Percentiles rank a stretch among this genome's conserved stretches.
These are phyloP conservation scores for Colletotrichum sp. DNA, from an alignment of 2,329 filamentous ascomycete genomes.

Conservation along the genomic window DNA sequence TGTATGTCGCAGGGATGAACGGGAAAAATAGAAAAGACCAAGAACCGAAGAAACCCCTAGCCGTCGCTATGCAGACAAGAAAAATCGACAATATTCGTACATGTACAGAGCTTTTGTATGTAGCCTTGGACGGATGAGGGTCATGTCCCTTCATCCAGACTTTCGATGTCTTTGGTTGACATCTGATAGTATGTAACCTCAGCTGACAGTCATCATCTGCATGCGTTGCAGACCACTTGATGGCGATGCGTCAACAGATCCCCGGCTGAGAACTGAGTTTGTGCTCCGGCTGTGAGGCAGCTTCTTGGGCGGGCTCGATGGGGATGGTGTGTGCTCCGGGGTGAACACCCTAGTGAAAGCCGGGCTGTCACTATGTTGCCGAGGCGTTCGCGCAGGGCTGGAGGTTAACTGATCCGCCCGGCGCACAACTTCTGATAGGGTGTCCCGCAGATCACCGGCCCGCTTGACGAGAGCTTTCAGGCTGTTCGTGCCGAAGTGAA, in stretches of 20 bases:
- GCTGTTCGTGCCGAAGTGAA: conserved; percentile 73
- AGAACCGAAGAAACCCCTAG: conserved; percentile 6
- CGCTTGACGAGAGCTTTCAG: conserved; percentile 70
- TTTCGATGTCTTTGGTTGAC: neutral
- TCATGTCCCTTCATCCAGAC: neutral
- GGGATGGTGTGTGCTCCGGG: conserved; percentile 56
- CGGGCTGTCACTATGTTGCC: conserved; percentile 60
- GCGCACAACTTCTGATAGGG: conserved; percentile 64
- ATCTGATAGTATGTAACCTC: conserved; percentile 24
- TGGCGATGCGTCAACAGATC: conserved; percentile 59
- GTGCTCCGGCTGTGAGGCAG: conserved; percentile 58
- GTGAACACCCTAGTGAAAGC: conserved; percentile 69
- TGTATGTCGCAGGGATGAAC: conserved; percentile 9
- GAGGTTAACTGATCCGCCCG: conserved; percentile 62
- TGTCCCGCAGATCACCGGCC: conserved; percentile 64
- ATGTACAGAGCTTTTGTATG: conserved; percentile 19
- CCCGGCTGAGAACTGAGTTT: conserved; percentile 54
- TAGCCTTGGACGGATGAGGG: neutral
- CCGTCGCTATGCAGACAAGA: conserved; percentile 26
- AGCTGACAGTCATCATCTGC: conserved; percentile 71
- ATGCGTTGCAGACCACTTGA: conserved; percentile 58
- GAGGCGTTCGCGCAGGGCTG: conserved; percentile 59
- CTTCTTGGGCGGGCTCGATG: conserved; percentile 58
- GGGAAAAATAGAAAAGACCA: neutral
- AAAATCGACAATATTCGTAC: conserved; percentile 24